Evolutionary conservation across 768 basidiomycete species (phyloP), one percentile per base, ranked within the genome.

Genomic region (Exsudoporus frostii): DNA sequence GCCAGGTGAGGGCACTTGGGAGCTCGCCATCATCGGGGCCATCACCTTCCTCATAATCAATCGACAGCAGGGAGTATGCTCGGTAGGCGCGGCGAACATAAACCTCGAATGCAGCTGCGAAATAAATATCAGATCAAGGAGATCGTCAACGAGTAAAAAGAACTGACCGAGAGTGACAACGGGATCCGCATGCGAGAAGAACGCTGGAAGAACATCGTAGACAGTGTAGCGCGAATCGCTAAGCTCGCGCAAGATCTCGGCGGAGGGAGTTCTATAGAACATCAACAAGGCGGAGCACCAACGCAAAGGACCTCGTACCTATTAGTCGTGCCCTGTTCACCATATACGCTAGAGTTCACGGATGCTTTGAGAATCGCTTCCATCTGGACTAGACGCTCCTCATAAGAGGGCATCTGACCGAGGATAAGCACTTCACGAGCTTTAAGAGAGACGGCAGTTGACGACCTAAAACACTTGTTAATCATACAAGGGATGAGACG

Each of bases 391-490:
- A 86, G 77, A 53, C 97, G 88, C 70, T 98, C 97, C 65, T 98
- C 94, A 66, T 92, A 96, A 14, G 94, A 96, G 6, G 97, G 97
- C 83, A 99, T 89, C 69, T 96, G 92, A 43, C 91, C 92, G 30
- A 92, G 80, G 64, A 99, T 98, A 43, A 98, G 80, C 7, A 97
- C 97, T 75, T 99, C 97, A 42, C 97, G 90, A 38, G 97, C 97
- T 72, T 96, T 98, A 58, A 99, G 73, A 3, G 95, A 82, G 33
- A 98, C 95, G 50, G 86, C 78, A 29, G 85, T 90, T n/a, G 95
- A 96, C 7, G 92, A 92, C 65, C 89, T 91, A 59, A 41, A 34
- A 50, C 27, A 53, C 3, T 6, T n/a, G 3, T 65, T 20, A 66
- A 32, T 30, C 34, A 22, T 38, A 17, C 0, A 19, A 43, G 27